phyloP scores from a whole-genome alignment of 345 rosid genomes.

The Draba incana region DNA sequence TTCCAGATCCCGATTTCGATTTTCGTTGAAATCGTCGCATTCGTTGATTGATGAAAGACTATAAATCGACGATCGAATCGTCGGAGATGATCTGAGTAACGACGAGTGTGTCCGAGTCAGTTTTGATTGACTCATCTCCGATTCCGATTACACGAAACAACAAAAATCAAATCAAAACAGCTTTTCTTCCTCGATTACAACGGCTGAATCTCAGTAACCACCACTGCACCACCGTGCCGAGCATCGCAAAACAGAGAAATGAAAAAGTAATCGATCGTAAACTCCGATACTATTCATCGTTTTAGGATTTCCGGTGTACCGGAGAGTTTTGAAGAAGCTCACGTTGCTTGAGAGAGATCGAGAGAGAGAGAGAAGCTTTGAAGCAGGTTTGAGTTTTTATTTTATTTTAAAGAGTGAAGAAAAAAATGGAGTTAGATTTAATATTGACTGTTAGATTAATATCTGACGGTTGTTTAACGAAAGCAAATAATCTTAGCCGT shows the following conservation, averaged over 20 bases:
- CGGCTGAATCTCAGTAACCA: constrained; percentile 56
- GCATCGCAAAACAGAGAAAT: constrained; percentile 20
- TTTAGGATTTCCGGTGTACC: constrained; percentile 11
- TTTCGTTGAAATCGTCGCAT: constrained; percentile 49
- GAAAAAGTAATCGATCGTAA: constrained; percentile 1
- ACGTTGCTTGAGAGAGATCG: constrained; percentile 14
- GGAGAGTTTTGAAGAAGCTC: constrained; percentile 14
- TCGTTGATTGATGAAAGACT: constrained; percentile 74
- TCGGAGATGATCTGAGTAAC: constrained; percentile 82
- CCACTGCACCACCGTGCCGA: constrained; percentile 44
- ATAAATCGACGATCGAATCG: constrained; percentile 83
- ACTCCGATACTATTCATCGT: background rate
- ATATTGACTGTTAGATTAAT: constrained; percentile 55
- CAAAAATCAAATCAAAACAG: constrained; percentile 21
- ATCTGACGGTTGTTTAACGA: constrained; percentile 36
- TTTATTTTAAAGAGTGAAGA: constrained; percentile 44
- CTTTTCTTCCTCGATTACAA: constrained; percentile 33
- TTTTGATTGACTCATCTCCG: constrained; percentile 56
- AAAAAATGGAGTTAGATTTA: constrained; percentile 45
- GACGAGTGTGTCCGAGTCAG: constrained; percentile 82
- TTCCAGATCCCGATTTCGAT: constrained; percentile 36
- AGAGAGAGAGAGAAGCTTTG: constrained; percentile 23
- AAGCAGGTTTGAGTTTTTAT: constrained; percentile 39
- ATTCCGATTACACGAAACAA: background rate
- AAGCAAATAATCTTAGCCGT: constrained; percentile 40